Evolutionary conservation across 192 early-diverging fungal genomes (phyloP).

Genomic region (Podila verticillata): DNA sequence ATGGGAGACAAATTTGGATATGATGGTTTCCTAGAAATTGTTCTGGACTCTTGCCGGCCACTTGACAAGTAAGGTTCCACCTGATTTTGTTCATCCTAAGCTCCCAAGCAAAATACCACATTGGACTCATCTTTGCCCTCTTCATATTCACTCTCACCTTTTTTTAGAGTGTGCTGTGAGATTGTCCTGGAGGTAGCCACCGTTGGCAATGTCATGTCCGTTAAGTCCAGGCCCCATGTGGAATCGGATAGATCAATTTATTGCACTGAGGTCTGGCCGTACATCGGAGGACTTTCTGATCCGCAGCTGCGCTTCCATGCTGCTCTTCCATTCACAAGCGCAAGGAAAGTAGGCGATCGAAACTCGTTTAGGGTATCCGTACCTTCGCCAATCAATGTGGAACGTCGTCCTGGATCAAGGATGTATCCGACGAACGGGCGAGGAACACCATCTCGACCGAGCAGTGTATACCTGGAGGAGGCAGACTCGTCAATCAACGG

Average conservation of each 20-base stretch:
- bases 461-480: constrained; percentile 45
- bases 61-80: constrained; percentile 44
- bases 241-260: constrained; percentile 47
- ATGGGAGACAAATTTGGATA: constrained; percentile 47
- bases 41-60: constrained; percentile 44
- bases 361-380: constrained; percentile 26
- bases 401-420: constrained; percentile 7
- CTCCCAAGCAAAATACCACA: too few relatives aligned
- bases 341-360: constrained; percentile 37
- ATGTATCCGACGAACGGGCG: constrained; percentile 39
- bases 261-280: constrained; percentile 53
- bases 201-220: constrained; percentile 45
- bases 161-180: constrained; percentile 46
- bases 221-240: constrained; percentile 33
- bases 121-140: too few relatives aligned
- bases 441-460: constrained; percentile 44
- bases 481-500: constrained; percentile 8
- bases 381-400: neutral
- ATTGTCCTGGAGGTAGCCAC: constrained; percentile 54
- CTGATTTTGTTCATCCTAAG: too few relatives aligned
- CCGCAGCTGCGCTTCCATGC: constrained; percentile 28
- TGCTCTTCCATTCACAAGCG: constrained; percentile 34
- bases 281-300: constrained; percentile 34
- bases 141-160: neutral
- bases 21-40: constrained; percentile 53